phyloP scores from a whole-genome alignment of 345 rosid species.

The Carallia pectinifolia region DNA sequence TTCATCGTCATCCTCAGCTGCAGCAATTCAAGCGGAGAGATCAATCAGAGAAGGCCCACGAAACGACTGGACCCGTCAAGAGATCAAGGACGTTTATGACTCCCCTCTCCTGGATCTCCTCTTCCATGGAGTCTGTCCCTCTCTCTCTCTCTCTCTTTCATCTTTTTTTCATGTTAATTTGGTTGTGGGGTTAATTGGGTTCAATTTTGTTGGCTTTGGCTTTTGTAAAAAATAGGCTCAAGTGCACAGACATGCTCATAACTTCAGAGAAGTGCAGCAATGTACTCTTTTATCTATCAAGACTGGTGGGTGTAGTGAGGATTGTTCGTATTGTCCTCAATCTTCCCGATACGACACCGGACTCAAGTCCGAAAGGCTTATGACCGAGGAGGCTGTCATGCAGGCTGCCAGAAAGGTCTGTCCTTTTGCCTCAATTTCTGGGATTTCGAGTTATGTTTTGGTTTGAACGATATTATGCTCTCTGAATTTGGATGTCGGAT shows the following conservation, averaged over 20 bases:
- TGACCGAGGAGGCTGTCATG: constrained; percentile 71
- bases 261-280: constrained; percentile 98
- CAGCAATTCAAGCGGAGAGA: constrained; percentile 60
- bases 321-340: constrained; percentile 97
- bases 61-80: constrained; percentile 53
- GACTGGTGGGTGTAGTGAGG: constrained; percentile 99
- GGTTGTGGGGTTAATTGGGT: neutral
- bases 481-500: too few relatives aligned
- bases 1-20: constrained; percentile 45
- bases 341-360: constrained; percentile 88
- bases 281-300: constrained; percentile 95
- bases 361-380: constrained; percentile 74
- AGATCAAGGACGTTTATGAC: constrained; percentile 62
- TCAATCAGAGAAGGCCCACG: constrained; percentile 59
- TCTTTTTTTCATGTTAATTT: neutral
- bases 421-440: neutral
- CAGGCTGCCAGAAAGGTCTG: constrained; percentile 76
- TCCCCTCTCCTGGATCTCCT: constrained; percentile 81
- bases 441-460: neutral
- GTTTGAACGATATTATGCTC: neutral
- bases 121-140: constrained; percentile 58
- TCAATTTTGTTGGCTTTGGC: neutral
- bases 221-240: constrained; percentile 53
- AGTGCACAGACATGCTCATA: constrained; percentile 93
- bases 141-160: constrained; percentile 1